Conservation (phyloP, 352 stramenopile species). For the Globisporangium cystogenes region DNA sequence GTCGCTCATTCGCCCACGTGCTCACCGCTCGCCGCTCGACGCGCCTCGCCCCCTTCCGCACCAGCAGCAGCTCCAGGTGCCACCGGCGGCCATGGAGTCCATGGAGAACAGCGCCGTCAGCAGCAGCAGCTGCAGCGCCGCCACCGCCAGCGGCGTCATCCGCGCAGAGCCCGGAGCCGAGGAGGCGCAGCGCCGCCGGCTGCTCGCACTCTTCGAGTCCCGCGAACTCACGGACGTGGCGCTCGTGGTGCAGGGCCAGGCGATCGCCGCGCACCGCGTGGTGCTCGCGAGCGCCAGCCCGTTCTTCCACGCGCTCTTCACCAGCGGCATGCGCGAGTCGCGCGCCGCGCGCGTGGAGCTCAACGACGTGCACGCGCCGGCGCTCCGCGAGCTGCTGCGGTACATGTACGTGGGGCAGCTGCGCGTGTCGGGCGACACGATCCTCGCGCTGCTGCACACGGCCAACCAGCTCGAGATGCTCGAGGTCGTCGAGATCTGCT, state of each 20-base stretch:
- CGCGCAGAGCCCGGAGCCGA: conserved; percentile 10
- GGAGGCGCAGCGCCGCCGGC: conserved; percentile 30
- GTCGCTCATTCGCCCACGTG: too few relatives aligned
- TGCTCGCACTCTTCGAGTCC: conserved; percentile 40
- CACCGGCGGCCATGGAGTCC: conserved; percentile 16
- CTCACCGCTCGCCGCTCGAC: too few relatives aligned
- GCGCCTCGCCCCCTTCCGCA: too few relatives aligned
- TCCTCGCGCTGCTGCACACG: conserved; percentile 54
- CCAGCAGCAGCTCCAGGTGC: conserved; percentile 6
- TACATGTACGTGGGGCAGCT: conserved; percentile 75
- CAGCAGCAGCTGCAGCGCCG: not conserved
- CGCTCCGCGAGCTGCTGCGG: conserved; percentile 43
- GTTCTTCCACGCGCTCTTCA: conserved; percentile 77
- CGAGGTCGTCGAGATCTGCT: conserved; percentile 68
- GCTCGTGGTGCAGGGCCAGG: conserved; percentile 41
- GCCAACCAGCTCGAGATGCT: conserved; percentile 68
- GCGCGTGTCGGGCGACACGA: conserved; percentile 41
- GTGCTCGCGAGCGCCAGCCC: conserved; percentile 54
- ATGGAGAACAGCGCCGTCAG: conserved; percentile 18
- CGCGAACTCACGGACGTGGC: conserved; percentile 58
- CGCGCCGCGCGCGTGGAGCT: conserved; percentile 36
- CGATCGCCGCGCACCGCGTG: conserved; percentile 51
- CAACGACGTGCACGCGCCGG: conserved; percentile 33
- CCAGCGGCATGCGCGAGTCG: conserved; percentile 65
- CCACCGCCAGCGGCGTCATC: conserved; percentile 4